Conservation (phyloP, 176 grass and related monocot genomes). For the Oryza officinalis region DNA sequence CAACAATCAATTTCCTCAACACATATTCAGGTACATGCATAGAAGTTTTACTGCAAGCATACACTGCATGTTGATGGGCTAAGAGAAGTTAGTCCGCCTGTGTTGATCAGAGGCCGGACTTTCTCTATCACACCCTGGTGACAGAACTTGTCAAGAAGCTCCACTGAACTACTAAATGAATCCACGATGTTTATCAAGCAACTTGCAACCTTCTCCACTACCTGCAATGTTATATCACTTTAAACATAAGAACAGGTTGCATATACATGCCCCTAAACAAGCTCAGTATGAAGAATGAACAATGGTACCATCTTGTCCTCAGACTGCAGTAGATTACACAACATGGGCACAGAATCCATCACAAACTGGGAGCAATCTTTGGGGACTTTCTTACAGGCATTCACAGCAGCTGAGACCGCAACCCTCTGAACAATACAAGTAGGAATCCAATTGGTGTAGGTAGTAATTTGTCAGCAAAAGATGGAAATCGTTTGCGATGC, state of each 20-base stretch:
- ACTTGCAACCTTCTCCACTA: conserved; percentile 73
- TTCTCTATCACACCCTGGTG: conserved; percentile 64
- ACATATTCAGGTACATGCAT: not conserved
- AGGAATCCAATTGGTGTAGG: conserved; percentile 25
- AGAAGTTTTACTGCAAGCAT: conserved; percentile 45
- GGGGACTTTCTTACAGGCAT: conserved; percentile 74
- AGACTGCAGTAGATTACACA: conserved; percentile 82
- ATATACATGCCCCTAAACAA: conserved; percentile 8
- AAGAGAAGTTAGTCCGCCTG: conserved; percentile 50
- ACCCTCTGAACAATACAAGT: conserved; percentile 64
- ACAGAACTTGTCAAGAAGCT: conserved; percentile 81
- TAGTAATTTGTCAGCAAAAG: conserved; percentile 1
- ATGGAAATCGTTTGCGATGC: not conserved
- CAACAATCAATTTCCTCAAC: conserved; percentile 24
- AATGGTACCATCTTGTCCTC: conserved; percentile 69
- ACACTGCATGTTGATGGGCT: conserved; percentile 65
- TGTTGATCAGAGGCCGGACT: conserved; percentile 66
- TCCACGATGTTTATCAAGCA: conserved; percentile 78
- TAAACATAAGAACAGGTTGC: conserved; percentile 16
- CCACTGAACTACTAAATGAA: conserved; percentile 59
- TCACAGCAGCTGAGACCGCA: conserved; percentile 70
- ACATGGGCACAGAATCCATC: conserved; percentile 59
- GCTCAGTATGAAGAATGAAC: not conserved
- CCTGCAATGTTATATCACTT: conserved; percentile 46
- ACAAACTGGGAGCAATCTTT: conserved; percentile 65